phyloP scores from a whole-genome alignment of 2,329 filamentous ascomycete species.

The Mycocentrospora acerina region DNA sequence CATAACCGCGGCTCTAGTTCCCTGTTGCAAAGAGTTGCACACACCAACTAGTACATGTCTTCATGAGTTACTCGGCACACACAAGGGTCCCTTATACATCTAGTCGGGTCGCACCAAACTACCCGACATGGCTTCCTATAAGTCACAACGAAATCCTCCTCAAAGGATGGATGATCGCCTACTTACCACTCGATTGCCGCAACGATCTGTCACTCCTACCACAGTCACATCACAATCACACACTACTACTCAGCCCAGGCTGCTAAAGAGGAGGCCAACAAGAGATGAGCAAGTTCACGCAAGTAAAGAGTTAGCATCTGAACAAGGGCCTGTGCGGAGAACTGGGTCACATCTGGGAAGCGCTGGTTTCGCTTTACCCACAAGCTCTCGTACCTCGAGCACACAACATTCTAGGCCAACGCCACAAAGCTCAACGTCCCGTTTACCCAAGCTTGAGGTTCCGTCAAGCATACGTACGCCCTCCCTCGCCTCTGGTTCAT shows the following conservation, averaged over 20 bases:
- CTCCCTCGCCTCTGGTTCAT: conserved; percentile 52
- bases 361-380: conserved; percentile 23
- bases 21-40: conserved; percentile 20
- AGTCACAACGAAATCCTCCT: conserved; percentile 39
- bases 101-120: conserved; percentile 38
- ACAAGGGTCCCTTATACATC: conserved; percentile 35
- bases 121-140: conserved; percentile 46
- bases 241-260: conserved; percentile 30
- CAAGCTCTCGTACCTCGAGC: conserved; percentile 17
- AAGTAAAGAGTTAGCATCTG: conserved; percentile 17
- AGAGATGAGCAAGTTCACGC: conserved; percentile 33
- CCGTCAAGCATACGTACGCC: conserved; percentile 44
- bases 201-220: conserved; percentile 39
- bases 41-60: conserved; percentile 37
- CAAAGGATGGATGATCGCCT: conserved; percentile 36
- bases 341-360: conserved; percentile 25
- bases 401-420: conserved; percentile 22
- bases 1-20: conserved; percentile 19
- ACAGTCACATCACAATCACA: conserved; percentile 30
- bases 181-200: conserved; percentile 38
- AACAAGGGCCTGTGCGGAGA: conserved; percentile 20
- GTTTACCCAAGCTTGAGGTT: conserved; percentile 40
- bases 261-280: conserved; percentile 38
- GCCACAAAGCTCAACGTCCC: conserved; percentile 30
- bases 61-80: conserved; percentile 44